Evolutionary conservation across 345 rosid species (phyloP), one percentile per base, ranked within the genome.

Genomic region (Excoecaria agallocha): DNA sequence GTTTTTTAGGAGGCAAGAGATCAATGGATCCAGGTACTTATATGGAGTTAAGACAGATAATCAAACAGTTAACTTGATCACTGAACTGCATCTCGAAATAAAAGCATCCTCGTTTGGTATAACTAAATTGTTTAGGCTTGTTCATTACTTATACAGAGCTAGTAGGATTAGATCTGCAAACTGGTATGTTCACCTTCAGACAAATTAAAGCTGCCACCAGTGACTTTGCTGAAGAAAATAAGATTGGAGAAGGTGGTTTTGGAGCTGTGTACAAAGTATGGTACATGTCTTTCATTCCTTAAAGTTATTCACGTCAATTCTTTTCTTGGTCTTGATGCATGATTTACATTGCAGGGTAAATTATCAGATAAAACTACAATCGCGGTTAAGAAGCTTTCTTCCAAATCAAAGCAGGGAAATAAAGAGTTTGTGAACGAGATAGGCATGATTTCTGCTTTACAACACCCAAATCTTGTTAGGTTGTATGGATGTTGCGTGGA

Each of bases 201-300:
- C 92, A 89, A 79, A 88, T 89, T 24, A 84, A 89, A 78, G 91
- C 88, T 68, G 94, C 97, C 38, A 91, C 94, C 22, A 72, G 81
- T 70, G 83, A 88, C 79, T 91, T 91, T 37, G 90, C 85, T 76
- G 80, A 80, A 37, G 74, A 82, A 8, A 82, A 81, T 76, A 91
- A 91, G 78, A 73, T 91, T 62, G 97, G 94, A 38, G 91, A 91
- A 86, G 94, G 94, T 81, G 97, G 97, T 70, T 89, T 89, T 77
- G 94, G 97, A 79, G 75, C 85, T 65, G 94, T 91, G 66, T 89
- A 89, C 76, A 91, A 83, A 85, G 96, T 89, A 78, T 60, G 9
- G n/a, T 37, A 62, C 46, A 37, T 16, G 1, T 35, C 20, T 30
- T 0, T 13, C 10, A 59, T 59, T 22, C 25, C 15, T 12, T 17